Evolutionary conservation across 2,329 filamentous ascomycete species (phyloP), one percentile per base, ranked within the genome.

Genomic region (Arachnomyces sp.): DNA sequence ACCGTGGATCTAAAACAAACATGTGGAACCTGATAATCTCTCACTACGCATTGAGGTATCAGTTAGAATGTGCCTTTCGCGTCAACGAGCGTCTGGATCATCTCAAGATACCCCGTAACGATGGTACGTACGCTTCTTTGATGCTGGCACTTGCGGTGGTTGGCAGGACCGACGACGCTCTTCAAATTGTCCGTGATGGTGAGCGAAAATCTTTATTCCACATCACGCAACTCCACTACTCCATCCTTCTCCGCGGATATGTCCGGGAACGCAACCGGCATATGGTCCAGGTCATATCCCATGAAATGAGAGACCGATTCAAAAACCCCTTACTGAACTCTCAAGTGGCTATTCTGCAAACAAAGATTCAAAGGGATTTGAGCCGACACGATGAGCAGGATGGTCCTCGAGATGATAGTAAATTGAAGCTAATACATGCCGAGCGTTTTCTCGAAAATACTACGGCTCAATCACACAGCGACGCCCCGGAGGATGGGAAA

Each of bases 11-110:
- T 2, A 66, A 73, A 15, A 79, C 79, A 2, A 67, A 71, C 25
- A 76, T 87, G 54, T 95, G 85, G 84, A 94, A 95, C 55, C 71
- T 77, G 39, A 64, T 95, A 25, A 66, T 95, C 3, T 71, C 74
- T 41, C 76, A 82, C 44, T 74, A 87, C 57, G 84, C 84, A 5
- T 65, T 76, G 40, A 71, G 74, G 5, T 74, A 81, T 40, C 72
- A 82, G 44, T 52, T 79, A 18, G 56, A 66, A 15, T 67, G 67
- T n/a, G 67, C 74, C 12, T 68, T 73, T 47, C 65, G 68, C 39
- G 58, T 77, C 2, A 74, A 79, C 48, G 60, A 63, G 20, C 65
- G 66, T 39, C 82, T 84, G 76, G 60, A 70, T 34, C 54, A 65
- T 3, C 58, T 66, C 31, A 59, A 66, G 0, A 61, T 83, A 25